Conservation (phyloP, 2,329 filamentous ascomycete genomes). For the Microdochium trichocladiopsis region DNA sequence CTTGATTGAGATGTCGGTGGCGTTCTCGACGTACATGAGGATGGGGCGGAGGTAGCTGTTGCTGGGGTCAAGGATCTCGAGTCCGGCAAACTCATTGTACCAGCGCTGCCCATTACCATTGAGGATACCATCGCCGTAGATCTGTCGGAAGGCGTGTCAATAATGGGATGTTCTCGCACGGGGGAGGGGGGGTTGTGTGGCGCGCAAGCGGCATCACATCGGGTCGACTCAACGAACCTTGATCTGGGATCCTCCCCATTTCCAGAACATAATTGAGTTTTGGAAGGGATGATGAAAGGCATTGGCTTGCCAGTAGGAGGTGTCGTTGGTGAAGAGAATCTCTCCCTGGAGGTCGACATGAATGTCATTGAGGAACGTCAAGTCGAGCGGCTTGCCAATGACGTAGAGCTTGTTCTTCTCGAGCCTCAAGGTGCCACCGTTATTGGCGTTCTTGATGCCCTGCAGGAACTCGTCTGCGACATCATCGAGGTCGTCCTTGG, state of each 20-base stretch:
- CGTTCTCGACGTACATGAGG: slow-evolving; percentile 54
- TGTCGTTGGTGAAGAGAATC: slow-evolving; percentile 37
- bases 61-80: slow-evolving; percentile 39
- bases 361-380: slow-evolving; percentile 50
- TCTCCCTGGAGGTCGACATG: slow-evolving; percentile 53
- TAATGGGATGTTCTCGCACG: too few relatives aligned
- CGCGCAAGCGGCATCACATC: too few relatives aligned
- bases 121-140: slow-evolving; percentile 48
- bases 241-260: slow-evolving; percentile 56
- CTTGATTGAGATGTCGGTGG: slow-evolving; percentile 47
- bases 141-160: slow-evolving; percentile 18
- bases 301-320: slow-evolving; percentile 33
- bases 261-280: slow-evolving; percentile 54
- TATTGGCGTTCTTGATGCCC: slow-evolving; percentile 47
- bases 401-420: slow-evolving; percentile 46
- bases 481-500: slow-evolving; percentile 46
- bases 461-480: slow-evolving; percentile 46
- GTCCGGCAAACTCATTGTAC: slow-evolving; percentile 33
- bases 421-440: slow-evolving; percentile 49
- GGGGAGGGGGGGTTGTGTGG: too few relatives aligned
- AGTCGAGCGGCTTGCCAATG: slow-evolving; percentile 50
- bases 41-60: slow-evolving; percentile 53
- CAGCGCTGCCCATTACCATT: slow-evolving; percentile 45
- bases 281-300: slow-evolving; percentile 33
- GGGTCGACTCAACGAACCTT: too few relatives aligned